Evolutionary conservation across 163 green algal genomes (phyloP), one percentile per base, ranked within the genome.

Genomic region (Trebouxiophyceae sp.): DNA sequence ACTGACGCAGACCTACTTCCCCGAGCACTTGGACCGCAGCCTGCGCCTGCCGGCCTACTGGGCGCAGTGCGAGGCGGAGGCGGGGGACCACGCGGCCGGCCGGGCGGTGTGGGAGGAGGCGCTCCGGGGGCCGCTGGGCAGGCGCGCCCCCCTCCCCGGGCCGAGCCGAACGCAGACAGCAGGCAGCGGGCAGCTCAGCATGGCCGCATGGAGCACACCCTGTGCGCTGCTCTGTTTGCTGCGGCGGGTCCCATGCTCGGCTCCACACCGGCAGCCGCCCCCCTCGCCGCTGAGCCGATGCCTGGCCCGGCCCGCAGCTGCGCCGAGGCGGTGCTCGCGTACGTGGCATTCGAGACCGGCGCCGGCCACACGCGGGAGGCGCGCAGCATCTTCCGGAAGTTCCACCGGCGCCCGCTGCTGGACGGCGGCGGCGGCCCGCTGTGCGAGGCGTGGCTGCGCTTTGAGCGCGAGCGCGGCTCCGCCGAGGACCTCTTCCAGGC

Each of bases 401-500:
- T 63, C 32, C 81, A 86, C 70, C 79, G 45, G 57, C 73, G 84
- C 8, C 64, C 68, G 26, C 47, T 90, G 28, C 79, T 89, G 63
- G 81, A 85, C 33, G 74, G 70, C 22, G 77, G 79, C 1, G 78
- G 86, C 73, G 45, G 74, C 28, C 27, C 58, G 22, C 23, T 95
- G 46, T 87, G 78, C 66, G 46, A 84, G 0, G 82, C 84, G 23
- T 95, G 87, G 86, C 68, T 94, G 63, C 72, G 70, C 7, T 93
- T 95, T 74, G 88, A 95, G 75, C 69, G 81, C 2, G 87, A 95
- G 61, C 75, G 88, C 69, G 88, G 86, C 72, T 88, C 73, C 34
- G 77, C 77, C 0, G 83, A 88, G 2, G 80, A 89, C 31, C 74
- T 86, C 33, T 50, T 84, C 26, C 33, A 69, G 20, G 87, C 84